A percentile compares a stretch with the other conserved stretches of the same genome.
phyloP scores from a whole-genome alignment of 495 filamentous ascomycete species.

The Astrocystis sublimbata region DNA sequence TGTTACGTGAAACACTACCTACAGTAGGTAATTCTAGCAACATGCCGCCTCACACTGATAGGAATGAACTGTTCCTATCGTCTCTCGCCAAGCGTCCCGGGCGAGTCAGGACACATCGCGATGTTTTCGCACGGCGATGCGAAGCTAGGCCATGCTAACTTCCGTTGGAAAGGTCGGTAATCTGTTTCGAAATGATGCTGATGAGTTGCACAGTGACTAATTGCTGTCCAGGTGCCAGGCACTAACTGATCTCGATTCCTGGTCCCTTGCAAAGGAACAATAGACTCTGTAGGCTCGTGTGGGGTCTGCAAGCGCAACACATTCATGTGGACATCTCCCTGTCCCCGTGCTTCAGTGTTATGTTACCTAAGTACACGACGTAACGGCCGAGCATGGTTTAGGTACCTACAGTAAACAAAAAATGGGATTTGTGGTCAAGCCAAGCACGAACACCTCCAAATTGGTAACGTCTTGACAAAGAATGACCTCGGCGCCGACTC shows the following conservation, averaged over 20 bases:
- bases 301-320: constrained; percentile 3
- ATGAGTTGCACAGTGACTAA: background rate
- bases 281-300: constrained; percentile 1
- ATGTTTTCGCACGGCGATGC: background rate
- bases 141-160: background rate
- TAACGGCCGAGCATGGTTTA: background rate
- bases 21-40: too few species aligned
- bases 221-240: background rate
- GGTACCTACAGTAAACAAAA: background rate
- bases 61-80: background rate
- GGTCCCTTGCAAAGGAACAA: too few species aligned
- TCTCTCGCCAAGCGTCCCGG: constrained; percentile 4
- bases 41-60: too few species aligned
- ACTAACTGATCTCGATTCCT: background rate
- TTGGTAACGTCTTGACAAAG: background rate
- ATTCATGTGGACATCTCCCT: background rate
- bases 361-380: background rate
- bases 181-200: background rate
- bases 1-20: too few species aligned
- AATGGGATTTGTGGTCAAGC: background rate
- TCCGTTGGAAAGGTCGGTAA: background rate
- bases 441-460: background rate
- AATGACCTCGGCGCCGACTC: background rate
- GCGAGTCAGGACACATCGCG: background rate
- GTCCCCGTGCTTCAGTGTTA: background rate